phyloP scores from a whole-genome alignment of 2,329 filamentous ascomycete species.

The Aphanoascus verrucosus region DNA sequence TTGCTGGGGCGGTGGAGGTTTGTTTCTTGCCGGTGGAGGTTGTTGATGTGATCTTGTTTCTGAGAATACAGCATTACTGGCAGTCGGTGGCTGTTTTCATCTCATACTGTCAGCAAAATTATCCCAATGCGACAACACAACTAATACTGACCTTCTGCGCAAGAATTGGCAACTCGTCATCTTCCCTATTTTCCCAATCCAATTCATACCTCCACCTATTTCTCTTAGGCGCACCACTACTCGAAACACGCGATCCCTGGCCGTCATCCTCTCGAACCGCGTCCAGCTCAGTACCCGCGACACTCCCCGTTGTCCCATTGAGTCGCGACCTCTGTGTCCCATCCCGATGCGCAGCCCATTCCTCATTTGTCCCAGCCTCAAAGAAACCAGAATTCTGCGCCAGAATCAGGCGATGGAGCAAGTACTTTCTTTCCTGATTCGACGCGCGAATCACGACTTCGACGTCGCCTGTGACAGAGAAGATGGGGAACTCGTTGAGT shows the following conservation, averaged over 20 bases:
- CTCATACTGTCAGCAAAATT: slow-evolving; percentile 6
- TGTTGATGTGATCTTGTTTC: slow-evolving; percentile 30
- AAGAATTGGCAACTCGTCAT: slow-evolving; percentile 75
- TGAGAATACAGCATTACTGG: slow-evolving; percentile 48
- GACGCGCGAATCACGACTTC: slow-evolving; percentile 65
- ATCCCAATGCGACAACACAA: background rate
- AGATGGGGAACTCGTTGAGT: slow-evolving; percentile 87
- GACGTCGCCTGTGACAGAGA: slow-evolving; percentile 81
- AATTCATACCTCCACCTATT: slow-evolving; percentile 79
- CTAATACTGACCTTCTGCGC: slow-evolving; percentile 60
- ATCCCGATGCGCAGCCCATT: slow-evolving; percentile 50
- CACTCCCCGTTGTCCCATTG: slow-evolving; percentile 42
- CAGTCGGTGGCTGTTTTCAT: slow-evolving; percentile 17
- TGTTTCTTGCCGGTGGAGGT: slow-evolving; percentile 49
- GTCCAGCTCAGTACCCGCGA: slow-evolving; percentile 29
- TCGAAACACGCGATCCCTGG: slow-evolving; percentile 17
- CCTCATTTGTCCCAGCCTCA: slow-evolving; percentile 68
- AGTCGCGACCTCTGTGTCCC: background rate
- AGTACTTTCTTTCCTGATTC: slow-evolving; percentile 67
- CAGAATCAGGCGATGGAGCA: slow-evolving; percentile 77
- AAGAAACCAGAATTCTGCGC: slow-evolving; percentile 91
- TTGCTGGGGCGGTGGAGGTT: slow-evolving; percentile 50
- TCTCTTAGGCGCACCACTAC: slow-evolving; percentile 39
- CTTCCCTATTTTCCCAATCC: slow-evolving; percentile 57
- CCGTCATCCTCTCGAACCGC: slow-evolving; percentile 26